Conservation (phyloP, 1,139 yeast species). For the Taphrina pruni region DNA sequence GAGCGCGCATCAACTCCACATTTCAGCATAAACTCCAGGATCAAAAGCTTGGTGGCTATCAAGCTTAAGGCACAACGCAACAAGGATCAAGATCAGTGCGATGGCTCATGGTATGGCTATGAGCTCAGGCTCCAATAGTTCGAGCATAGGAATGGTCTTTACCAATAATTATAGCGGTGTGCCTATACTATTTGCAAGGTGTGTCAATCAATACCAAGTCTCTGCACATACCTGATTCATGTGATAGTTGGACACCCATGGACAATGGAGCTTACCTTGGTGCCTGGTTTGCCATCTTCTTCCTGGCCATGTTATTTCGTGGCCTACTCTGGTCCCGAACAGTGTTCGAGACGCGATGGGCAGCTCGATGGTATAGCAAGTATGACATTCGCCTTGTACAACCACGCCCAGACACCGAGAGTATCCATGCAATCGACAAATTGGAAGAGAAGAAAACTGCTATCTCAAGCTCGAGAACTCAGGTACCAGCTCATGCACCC, state of each 20-base stretch:
- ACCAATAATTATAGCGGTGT: constrained; percentile 4
- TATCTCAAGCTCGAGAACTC: neutral
- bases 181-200: constrained; percentile 19
- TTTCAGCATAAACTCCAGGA: neutral
- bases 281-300: constrained; percentile 22
- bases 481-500: neutral
- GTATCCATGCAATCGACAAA: neutral
- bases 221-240: neutral
- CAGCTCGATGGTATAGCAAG: constrained; percentile 20
- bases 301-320: constrained; percentile 16
- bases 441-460: neutral
- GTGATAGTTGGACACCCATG: constrained; percentile 9
- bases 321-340: constrained; percentile 9
- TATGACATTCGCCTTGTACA: neutral
- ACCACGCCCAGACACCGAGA: neutral
- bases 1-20: neutral
- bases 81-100: neutral
- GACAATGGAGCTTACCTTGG: constrained; percentile 25
- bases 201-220: neutral
- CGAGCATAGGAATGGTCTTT: constrained; percentile 23
- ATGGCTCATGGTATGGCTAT: constrained; percentile 11
- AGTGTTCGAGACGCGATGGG: constrained; percentile 19
- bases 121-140: constrained; percentile 6
- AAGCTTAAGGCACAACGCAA: too few relatives aligned
- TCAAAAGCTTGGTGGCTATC: neutral